Conservation (phyloP, 164 flowering plant genomes). For the Nymphaea thermarum region DNA sequence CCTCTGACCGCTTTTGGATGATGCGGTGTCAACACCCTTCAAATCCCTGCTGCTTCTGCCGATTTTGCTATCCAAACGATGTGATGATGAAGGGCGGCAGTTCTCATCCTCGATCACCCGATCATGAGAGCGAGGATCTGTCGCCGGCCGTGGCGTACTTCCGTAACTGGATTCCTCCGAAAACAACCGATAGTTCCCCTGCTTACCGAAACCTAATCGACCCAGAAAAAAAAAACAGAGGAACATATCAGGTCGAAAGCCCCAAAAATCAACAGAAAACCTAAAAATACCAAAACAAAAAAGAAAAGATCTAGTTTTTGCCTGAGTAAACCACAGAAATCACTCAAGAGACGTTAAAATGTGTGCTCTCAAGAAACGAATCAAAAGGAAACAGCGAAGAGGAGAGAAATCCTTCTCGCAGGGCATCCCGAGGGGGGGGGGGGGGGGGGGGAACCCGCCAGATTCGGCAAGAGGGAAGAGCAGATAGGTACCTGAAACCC, state of each 20-base stretch:
- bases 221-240: constrained; percentile 1
- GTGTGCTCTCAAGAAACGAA: background rate
- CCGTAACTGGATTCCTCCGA: constrained; percentile 53
- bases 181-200: constrained; percentile 58
- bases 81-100: constrained; percentile 20
- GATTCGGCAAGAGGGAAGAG: background rate
- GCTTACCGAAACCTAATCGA: constrained; percentile 26
- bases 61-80: constrained; percentile 41
- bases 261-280: too few relatives aligned
- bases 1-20: constrained; percentile 24
- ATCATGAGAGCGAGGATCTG: constrained; percentile 29
- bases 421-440: background rate
- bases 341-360: background rate
- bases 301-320: too few relatives aligned
- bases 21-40: constrained; percentile 15
- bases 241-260: background rate
- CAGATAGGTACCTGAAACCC: constrained; percentile 46
- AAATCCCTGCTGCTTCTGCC: constrained; percentile 39
- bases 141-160: constrained; percentile 13
- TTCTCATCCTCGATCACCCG: constrained; percentile 50
- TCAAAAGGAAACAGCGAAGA: background rate
- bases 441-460: background rate
- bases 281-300: too few relatives aligned
- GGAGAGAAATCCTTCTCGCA: background rate
- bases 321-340: background rate